These are phyloP conservation scores for Clarireedia paspali DNA, from an alignment of 2,329 filamentous ascomycete genomes.

Conservation along the genomic window DNA sequence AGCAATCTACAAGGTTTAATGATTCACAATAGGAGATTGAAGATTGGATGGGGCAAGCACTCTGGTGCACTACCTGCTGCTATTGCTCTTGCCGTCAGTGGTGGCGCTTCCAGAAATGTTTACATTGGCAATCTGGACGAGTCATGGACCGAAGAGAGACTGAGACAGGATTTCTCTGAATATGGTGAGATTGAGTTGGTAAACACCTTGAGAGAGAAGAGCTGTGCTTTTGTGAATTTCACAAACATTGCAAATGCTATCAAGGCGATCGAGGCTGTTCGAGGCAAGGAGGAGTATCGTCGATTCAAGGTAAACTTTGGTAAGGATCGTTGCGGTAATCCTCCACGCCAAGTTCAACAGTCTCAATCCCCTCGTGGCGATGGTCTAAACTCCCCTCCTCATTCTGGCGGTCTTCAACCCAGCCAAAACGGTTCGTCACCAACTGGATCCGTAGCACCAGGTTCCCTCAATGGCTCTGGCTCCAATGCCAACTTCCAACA, in stretches of 20 bases:
- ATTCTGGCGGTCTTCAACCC: slow-evolving; percentile 27
- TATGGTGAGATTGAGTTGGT: slow-evolving; percentile 97
- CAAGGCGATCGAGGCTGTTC: slow-evolving; percentile 95
- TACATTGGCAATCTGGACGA: slow-evolving; percentile 98
- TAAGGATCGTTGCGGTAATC: slow-evolving; percentile 96
- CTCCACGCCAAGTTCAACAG: slow-evolving; percentile 73
- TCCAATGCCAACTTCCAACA: slow-evolving; percentile 33
- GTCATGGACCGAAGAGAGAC: slow-evolving; percentile 90
- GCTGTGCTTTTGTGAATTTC: slow-evolving; percentile 98
- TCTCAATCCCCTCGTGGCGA: slow-evolving; percentile 58
- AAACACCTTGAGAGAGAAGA: slow-evolving; percentile 95
- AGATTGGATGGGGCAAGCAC: slow-evolving; percentile 99
- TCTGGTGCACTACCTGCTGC: slow-evolving; percentile 92
- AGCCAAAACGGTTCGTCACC: slow-evolving; percentile 28
- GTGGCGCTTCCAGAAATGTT: slow-evolving; percentile 95
- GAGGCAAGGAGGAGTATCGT: slow-evolving; percentile 91
- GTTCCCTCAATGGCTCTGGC: slow-evolving; percentile 33
- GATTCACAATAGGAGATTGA: slow-evolving; percentile 96
- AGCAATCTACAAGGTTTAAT: slow-evolving; percentile 97
- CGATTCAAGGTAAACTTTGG: slow-evolving; percentile 99
- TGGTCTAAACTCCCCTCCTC: slow-evolving; percentile 46
- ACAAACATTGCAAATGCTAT: slow-evolving; percentile 99
- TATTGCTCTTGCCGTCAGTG: slow-evolving; percentile 91
- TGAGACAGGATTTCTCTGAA: slow-evolving; percentile 94
- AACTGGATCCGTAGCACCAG: slow-evolving; percentile 38